These are phyloP conservation scores for Arbutus unedo DNA, from an alignment of 148 eudicot species.

Conservation along the genomic window DNA sequence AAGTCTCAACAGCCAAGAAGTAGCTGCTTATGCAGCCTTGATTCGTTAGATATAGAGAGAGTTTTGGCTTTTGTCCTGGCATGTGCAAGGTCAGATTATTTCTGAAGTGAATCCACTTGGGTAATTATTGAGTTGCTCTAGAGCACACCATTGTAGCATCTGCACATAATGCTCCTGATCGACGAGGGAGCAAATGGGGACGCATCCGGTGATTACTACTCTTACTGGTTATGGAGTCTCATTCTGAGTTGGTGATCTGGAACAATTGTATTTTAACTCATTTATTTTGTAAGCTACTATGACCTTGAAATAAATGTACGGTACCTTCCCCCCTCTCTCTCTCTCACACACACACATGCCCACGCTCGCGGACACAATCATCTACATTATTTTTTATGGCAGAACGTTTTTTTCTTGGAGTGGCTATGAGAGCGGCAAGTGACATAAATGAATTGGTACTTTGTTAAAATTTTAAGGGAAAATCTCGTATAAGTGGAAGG, in stretches of 20 bases:
- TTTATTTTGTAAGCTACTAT: neutral
- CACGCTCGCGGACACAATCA: no score
- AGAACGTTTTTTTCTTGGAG: no score
- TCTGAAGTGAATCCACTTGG: neutral
- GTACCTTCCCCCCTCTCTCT: neutral
- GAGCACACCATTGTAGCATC: neutral
- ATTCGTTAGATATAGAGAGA: slow-evolving; percentile 32
- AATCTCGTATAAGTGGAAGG: no score
- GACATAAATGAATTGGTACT: no score
- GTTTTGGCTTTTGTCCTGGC: neutral
- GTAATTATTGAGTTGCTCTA: neutral
- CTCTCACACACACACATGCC: no score
- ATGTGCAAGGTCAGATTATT: neutral
- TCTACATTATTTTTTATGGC: no score
- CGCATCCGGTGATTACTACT: neutral
- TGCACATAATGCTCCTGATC: neutral
- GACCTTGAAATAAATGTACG: neutral
- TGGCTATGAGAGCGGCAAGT: no score
- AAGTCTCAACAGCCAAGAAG: slow-evolving; percentile 57
- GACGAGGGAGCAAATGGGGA: neutral
- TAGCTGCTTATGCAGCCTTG: slow-evolving; percentile 56
- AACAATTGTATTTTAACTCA: neutral
- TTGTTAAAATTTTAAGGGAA: no score
- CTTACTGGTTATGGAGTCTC: neutral
- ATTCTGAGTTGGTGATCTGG: neutral